Evolutionary conservation across 2,329 filamentous ascomycete species (phyloP), one percentile per base, ranked within the genome.

Genomic region (Colletotrichum orchidophilum): DNA sequence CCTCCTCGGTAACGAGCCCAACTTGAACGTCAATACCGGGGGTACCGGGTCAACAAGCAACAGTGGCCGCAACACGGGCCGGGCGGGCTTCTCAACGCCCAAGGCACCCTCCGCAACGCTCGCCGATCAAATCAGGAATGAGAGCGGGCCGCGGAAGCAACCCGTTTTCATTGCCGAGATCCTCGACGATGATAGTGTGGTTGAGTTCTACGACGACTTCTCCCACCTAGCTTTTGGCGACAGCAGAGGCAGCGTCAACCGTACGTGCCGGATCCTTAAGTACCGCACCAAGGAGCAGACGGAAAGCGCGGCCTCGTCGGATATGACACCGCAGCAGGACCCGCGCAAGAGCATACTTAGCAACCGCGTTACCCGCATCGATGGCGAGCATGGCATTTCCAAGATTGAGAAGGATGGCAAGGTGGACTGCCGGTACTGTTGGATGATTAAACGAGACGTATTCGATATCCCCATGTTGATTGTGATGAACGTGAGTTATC

Each of bases 401-500:
- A 90, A 91, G 77, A 88, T 97, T 15, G 94, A 94, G 78, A 93
- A 91, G 79, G 95, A 97, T 77, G 96, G 95, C 64, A 95, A 96
- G 82, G 93, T 98, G 68, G 94, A 97, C 79, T 98, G 95, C 84
- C 95, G 93, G 77, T 97, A 97, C 83, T 97, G 94, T 84, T 98
- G 96, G 95, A 96, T 94, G 74, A 95, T 98, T 73, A 97, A 97
- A 84, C 88, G 96, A 74, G 96, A 99, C 81, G 94, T 96, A 50
- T 98, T 98, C 84, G 96, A 98, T 83, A 97, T 98, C 81, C 96
- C 96, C 26, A 97, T 98, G 94, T 87, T 98, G 84, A 97, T 98
- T 81, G 94, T 98, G 78, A 96, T 98, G 86, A 98, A 98, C 84
- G 96, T 98, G 81, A 92, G 95, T 92, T 64, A 29, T 24, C 29